Conservation (phyloP, 768 basidiomycete species). For the Mycena latifolia region DNA sequence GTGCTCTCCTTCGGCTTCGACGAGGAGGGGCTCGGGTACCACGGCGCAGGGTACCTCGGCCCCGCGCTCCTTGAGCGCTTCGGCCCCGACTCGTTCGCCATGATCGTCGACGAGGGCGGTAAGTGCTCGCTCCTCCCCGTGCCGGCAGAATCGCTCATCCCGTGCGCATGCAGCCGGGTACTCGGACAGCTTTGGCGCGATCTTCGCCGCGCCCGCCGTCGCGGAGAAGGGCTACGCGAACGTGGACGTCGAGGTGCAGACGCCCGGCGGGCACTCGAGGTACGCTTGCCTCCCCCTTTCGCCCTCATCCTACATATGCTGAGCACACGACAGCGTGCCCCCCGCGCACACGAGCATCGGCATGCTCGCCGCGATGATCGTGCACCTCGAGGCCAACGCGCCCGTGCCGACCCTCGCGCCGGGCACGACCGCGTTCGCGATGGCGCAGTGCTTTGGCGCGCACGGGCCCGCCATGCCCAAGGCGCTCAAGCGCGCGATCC, state of each 20-base stretch:
- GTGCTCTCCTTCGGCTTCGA: slow-evolving; percentile 63
- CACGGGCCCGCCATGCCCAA: slow-evolving; percentile 58
- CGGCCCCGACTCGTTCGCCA: slow-evolving; percentile 66
- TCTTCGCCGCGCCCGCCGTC: slow-evolving; percentile 57
- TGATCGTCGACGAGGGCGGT: slow-evolving; percentile 76
- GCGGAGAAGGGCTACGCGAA: slow-evolving; percentile 66
- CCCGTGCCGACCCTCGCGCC: slow-evolving; percentile 47
- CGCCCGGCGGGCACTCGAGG: slow-evolving; percentile 73
- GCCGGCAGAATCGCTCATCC: too few relatives aligned
- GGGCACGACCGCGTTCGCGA: slow-evolving; percentile 45
- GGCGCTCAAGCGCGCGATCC: slow-evolving; percentile 48
- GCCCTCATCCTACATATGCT: slow-evolving; percentile 54
- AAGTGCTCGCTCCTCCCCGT: too few relatives aligned
- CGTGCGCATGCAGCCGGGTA: slow-evolving; percentile 24
- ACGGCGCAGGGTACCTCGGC: slow-evolving; percentile 55
- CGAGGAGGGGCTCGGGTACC: slow-evolving; percentile 58
- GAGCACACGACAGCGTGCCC: too few relatives aligned
- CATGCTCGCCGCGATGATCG: slow-evolving; percentile 66
- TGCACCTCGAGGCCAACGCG: slow-evolving; percentile 64
- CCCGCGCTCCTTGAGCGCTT: slow-evolving; percentile 58
- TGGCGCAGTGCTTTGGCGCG: slow-evolving; percentile 59
- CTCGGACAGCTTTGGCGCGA: slow-evolving; percentile 44
- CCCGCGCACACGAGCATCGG: slow-evolving; percentile 59
- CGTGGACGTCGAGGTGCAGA: slow-evolving; percentile 51
- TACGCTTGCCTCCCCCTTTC: slow-evolving; percentile 44